Base-by-base conservation (phyloP, 2,329 filamentous ascomycete species). In the Penicillium italicum region DNA sequence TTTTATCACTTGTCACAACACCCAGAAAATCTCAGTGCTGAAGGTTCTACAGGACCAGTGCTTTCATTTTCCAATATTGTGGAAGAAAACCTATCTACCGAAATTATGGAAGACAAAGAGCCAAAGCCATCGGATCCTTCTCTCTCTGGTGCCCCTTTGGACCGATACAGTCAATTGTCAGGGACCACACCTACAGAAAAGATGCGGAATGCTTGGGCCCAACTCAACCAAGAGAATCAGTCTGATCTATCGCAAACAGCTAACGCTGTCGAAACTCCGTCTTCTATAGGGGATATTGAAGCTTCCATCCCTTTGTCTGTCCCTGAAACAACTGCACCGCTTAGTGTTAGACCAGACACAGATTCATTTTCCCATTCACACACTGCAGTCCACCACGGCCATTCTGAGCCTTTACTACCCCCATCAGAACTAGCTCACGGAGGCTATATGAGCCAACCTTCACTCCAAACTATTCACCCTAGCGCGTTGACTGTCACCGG, bases 261-360 rank as follows among this genome's bases (percentile, higher is more conserved):
- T n/a, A 66, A 65, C 43, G 53, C 61, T n/a, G 72, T 71, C 26
- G 66, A 57, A n/a, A 76, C 74, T 6, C 73, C 74, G n/a, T 76
- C 74, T n/a, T 76, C 73, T 30, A 66, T 69, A 4, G 73, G 69
- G 7, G 74, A 76, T 64, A 73, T 76, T 33, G 72, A 76, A 34
- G 63, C 74, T 42, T 63, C 65, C 9, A 61, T 58, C 2, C 63
- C 69, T 26, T 54, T 62, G 11, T 53, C 69, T 31, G 50, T 68
- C 2, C 68, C 70, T 0, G 69, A 73, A 54, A 64, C 57, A 24
- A 63, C 66, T 20, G 62, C 63, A 7, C 73, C 74, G 36, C 65
- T 76, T 16, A 76, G 70, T 58, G 64, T 73, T 12, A 69, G 73
- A 44, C 59, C 64, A n/a, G 72, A 73, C 20, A 67, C 66, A 18